phyloP scores from a whole-genome alignment of 495 filamentous ascomycete species.

The Parathielavia appendiculata region DNA sequence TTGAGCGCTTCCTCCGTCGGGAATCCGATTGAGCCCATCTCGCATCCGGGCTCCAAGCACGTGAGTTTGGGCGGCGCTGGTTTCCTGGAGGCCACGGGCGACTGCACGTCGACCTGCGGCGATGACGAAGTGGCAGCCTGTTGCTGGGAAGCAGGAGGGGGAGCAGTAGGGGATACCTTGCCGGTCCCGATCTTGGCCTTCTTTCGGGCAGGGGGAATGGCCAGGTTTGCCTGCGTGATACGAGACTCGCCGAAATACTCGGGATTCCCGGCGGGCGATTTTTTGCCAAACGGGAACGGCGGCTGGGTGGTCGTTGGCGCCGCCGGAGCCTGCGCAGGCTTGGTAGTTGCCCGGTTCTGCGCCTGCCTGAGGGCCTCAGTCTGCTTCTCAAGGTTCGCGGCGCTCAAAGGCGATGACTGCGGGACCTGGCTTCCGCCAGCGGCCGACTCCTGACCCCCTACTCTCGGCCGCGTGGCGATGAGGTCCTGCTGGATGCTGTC shows the following conservation, averaged over 20 bases:
- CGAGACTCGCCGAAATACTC: slow-evolving; percentile 43
- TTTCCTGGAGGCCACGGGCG: slow-evolving; percentile 46
- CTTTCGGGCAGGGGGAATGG: slow-evolving; percentile 50
- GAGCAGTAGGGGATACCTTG: slow-evolving; percentile 23
- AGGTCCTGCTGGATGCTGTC: slow-evolving; percentile 10
- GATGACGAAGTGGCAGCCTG: slow-evolving; percentile 40
- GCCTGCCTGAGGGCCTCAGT: slow-evolving; percentile 49
- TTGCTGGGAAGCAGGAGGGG: slow-evolving; percentile 23
- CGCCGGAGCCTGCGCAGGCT: slow-evolving; percentile 47
- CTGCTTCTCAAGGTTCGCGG: slow-evolving; percentile 64
- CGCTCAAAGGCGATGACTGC: slow-evolving; percentile 53
- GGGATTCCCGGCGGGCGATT: slow-evolving; percentile 68
- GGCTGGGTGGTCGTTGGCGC: slow-evolving; percentile 62
- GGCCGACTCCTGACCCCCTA: slow-evolving; percentile 2
- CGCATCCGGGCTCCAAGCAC: slow-evolving; percentile 46
- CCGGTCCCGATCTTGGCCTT: slow-evolving; percentile 42
- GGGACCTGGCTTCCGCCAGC: slow-evolving; percentile 15
- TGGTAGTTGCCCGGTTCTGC: slow-evolving; percentile 41
- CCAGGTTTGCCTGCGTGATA: slow-evolving; percentile 47
- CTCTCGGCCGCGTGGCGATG: slow-evolving; percentile 6
- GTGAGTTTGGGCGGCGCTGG: slow-evolving; percentile 30
- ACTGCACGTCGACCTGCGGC: slow-evolving; percentile 44
- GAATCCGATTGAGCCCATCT: slow-evolving; percentile 46
- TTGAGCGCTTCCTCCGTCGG: slow-evolving; percentile 48
- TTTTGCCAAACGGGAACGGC: slow-evolving; percentile 63